Evolutionary conservation across 2,329 filamentous ascomycete species (phyloP), one percentile per base, ranked within the genome.

Genomic region (Aspergillus unguis): DNA sequence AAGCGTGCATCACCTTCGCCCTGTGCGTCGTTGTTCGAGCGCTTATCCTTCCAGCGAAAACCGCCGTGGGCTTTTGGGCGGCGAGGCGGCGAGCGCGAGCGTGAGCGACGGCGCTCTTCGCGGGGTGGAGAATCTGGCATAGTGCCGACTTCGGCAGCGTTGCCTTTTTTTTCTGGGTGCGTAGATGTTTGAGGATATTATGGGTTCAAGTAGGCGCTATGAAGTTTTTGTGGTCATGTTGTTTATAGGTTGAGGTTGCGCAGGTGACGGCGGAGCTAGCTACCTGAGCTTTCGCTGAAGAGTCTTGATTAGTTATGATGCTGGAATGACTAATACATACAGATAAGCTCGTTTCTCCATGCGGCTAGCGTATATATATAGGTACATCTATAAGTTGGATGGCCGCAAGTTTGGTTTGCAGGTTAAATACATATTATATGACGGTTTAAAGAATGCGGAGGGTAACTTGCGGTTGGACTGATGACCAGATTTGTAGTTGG

Each of bases 1-100:
- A 80, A 71, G 52, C 71, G 71, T 53, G 75, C 70, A 29, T 80
- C 76, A 36, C 75, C 71, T 35, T 77, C 73, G 35, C 66, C 65
- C 29, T 63, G 54, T 45, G 60, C 55, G 45, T 76, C 73, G 55
- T 77, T 73, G 57, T 79, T 75, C 47, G 79, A 73, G 29, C 79
- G 75, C 58, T 77, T 76, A 37, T 77, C 74, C 50, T 78, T 78
- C 75, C 76, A 77, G 52, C 72, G 71, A 59, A 77, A 77, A 2
- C 76, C 76, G 38, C 71, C 66, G 43, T 62, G 65, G 35, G 62
- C 71, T 74, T 75, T 70, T 68, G 69, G 62, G 46, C 64, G 62
- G 38, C 53, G 56, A 25, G 53, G 53, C 28, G 56, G 56, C 5
- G 56, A 58, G 48, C 56, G 54, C 5, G 52, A 54, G 46, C 52